These are phyloP conservation scores for Talinum fruticosum DNA, from an alignment of 148 eudicot genomes.

Conservation along the genomic window DNA sequence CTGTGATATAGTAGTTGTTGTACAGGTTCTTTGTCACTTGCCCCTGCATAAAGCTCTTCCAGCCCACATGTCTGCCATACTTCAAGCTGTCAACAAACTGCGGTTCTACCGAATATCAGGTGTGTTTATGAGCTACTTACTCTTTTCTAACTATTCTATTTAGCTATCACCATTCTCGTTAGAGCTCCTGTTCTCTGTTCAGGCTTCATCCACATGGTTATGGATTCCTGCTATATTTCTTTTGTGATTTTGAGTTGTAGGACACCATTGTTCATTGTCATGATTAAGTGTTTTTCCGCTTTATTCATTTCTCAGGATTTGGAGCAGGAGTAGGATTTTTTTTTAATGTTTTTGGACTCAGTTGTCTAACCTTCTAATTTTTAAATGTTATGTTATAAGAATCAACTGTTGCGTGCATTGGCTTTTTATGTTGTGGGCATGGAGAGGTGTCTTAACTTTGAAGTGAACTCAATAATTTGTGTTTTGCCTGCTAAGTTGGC, in stretches of 20 bases:
- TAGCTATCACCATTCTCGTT: neutral
- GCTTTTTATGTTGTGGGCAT: neutral
- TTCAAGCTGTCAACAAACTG: constrained; percentile 83
- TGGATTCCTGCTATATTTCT: neutral
- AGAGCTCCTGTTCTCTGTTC: neutral
- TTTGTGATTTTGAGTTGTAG: neutral
- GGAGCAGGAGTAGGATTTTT: neutral
- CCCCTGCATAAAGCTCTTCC: constrained; percentile 83
- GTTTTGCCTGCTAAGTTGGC: neutral
- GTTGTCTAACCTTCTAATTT: neutral
- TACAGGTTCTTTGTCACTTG: constrained; percentile 76
- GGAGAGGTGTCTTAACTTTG: neutral
- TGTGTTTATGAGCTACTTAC: constrained; percentile 35
- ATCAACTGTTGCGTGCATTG: neutral
- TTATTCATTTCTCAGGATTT: neutral
- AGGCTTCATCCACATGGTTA: neutral
- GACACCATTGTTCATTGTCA: neutral
- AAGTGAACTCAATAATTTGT: neutral
- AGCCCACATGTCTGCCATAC: constrained; percentile 79
- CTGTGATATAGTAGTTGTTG: constrained; percentile 15
- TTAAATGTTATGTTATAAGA: neutral
- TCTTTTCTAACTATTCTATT: neutral
- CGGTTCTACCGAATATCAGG: constrained; percentile 82
- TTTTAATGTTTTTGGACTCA: no score
- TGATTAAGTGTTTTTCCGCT: no score